Evolutionary conservation across 2,329 filamentous ascomycete species (phyloP), one percentile per base, ranked within the genome.

Genomic region (Ophidiomyces ophidiicola): DNA sequence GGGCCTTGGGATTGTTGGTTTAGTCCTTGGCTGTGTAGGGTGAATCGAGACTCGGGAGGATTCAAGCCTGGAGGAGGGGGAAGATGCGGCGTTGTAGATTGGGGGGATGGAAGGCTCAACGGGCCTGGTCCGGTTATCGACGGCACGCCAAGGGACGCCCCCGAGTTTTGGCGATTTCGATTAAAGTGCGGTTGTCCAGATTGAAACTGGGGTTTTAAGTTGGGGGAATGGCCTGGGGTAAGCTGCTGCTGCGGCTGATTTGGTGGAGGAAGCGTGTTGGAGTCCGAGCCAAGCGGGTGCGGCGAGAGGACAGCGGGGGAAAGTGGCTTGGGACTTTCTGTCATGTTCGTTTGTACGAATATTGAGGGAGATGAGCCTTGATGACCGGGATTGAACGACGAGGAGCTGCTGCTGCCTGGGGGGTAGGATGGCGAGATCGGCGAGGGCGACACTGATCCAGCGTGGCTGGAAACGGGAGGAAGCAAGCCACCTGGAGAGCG

Each of bases 321-420:
- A 28, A 93, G 67, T 3, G 86, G 80, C 54, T 87, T 92, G 0
- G 86, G 85, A 48, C 83, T 92, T 59, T 94, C 85, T 2, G 82
- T 90, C 66, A 93, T 82, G 43, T 66, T 72, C 38, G 74, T 72
- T 47, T 85, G 78, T 6, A 76, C 72, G 55, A 84, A 92, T 47
- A 86, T 71, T 12, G 71, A 72, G 32, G 66, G 65, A 43, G 64
- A 68, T 12, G 59, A 66, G 48, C 46, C 49, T 45, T 51, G 60
- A 41, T 42, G 43, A 11, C 7, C 21, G 31, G 36, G 46, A 36
- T 32, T 63, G 63, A 29, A 63, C 60, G 37, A 61, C 62, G 19
- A 69, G 54, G 36, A 47, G 42, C 33, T 40, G 17, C 42, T 43
- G 8, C 47, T 55, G 10, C 57, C 50, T 6, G 60, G 52, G 14